Base-by-base conservation (phyloP, 495 filamentous ascomycete genomes). In the Rusavskia elegans region DNA sequence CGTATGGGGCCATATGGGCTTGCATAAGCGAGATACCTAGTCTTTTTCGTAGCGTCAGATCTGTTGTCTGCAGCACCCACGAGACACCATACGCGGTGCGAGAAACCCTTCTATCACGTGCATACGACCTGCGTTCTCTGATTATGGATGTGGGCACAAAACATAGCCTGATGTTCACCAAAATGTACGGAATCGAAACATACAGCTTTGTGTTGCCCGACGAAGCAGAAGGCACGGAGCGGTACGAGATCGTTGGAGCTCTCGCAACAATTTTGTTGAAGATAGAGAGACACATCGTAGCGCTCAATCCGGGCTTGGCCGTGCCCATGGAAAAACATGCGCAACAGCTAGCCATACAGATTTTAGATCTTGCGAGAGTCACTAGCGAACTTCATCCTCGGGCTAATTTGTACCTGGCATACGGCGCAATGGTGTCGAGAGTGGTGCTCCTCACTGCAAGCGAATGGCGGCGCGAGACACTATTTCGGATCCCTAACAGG, bases 1-100 rank as follows among this genome's bases (percentile, higher is more conserved):
- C 63, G 16, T 51, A 59, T 1, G 51, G 66, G 5, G 35, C 58
- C 1, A 40, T 69, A 8, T 65, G 63, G 63, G 41, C 48, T 13
- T 40, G 40, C 48, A 50, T 63, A 19, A 45, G 55, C 40, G 50
- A 30, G 14, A 52, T 57, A 16, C 60, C 62, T 21, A 23, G 48
- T 19, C 23, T 62, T 0, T 56, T 62, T 49, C 52, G 53, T 20
- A 42, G 53, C 0, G 50, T 57, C 19, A 55, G 55, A 20, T 49
- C 50, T 19, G 30, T 60, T 1, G 41, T 62, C 32, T 55, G 48
- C 25, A 13, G 21, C 5, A 5, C 38, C 3, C n/a, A 13, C 3
- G 23, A 49, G 10, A 16, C 14, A 23, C 16, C 29, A 14, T 5
- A 14, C 10, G 45, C 11, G 19, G 19, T 19, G 25, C n/a, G 2